phyloP scores from a whole-genome alignment of 2,329 filamentous ascomycete genomes.

The Scedosporium apiospermum region DNA sequence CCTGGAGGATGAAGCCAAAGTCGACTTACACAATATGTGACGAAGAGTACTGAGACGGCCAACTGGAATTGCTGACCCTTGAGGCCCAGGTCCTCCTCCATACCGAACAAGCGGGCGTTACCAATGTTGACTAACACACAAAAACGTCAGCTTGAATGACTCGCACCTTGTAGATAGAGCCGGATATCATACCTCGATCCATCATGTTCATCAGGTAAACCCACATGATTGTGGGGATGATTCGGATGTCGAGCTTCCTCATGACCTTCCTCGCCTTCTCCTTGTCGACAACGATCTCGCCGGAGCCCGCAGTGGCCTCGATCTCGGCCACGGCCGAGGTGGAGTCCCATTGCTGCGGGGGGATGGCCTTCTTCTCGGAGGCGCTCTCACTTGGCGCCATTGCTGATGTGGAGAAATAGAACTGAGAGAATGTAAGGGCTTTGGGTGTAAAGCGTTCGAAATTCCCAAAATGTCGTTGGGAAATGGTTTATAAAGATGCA shows the following conservation, averaged over 20 bases:
- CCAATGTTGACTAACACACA: constrained; percentile 54
- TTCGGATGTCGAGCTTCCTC: constrained; percentile 21
- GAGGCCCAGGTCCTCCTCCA: constrained; percentile 51
- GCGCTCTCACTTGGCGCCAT: too few relatives aligned
- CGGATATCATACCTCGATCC: constrained; percentile 18
- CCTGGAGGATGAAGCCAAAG: neutral
- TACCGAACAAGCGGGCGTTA: constrained; percentile 50
- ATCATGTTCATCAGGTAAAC: constrained; percentile 26
- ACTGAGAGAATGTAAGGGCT: too few relatives aligned
- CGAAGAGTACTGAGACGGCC: constrained; percentile 32
- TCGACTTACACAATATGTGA: constrained; percentile 30
- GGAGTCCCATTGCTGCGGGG: neutral
- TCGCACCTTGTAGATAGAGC: neutral
- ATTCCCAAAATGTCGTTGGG: too few relatives aligned
- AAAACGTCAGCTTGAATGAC: too few relatives aligned
- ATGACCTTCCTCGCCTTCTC: neutral
- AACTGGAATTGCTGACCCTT: constrained; percentile 46
- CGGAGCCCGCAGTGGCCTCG: neutral
- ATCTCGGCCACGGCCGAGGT: neutral
- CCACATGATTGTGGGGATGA: constrained; percentile 22
- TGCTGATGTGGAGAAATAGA: too few relatives aligned
- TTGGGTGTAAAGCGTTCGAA: too few relatives aligned
- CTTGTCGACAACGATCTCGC: neutral
- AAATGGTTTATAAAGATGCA: too few relatives aligned
- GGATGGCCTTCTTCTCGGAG: neutral